A percentile compares a stretch with the other conserved stretches of the same genome.
Evolutionary conservation across 176 grass and related monocot genomes (phyloP).

Genomic region (Poa annua): DNA sequence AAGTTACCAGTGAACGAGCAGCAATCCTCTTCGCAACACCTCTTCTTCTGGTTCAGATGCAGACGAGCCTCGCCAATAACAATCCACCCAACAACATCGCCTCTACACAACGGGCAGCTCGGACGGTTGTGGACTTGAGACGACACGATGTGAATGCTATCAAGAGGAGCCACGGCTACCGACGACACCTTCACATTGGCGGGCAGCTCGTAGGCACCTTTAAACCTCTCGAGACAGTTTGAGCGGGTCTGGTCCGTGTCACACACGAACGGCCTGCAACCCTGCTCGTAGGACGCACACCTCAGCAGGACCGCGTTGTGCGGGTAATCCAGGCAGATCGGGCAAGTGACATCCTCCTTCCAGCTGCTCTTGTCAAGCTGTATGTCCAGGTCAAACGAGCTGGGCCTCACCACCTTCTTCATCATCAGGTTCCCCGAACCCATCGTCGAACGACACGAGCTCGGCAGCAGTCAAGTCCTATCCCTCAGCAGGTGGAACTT

Average conservation of each 20-base stretch:
- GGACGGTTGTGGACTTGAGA: constrained; percentile 67
- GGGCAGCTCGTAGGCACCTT: constrained; percentile 74
- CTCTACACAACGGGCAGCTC: constrained; percentile 82
- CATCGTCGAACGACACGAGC: constrained; percentile 32
- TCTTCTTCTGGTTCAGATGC: constrained; percentile 86
- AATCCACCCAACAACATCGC: constrained; percentile 90
- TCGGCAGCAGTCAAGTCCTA: not conserved
- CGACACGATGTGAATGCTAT: constrained; percentile 71
- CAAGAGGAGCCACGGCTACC: constrained; percentile 50
- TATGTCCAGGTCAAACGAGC: constrained; percentile 61
- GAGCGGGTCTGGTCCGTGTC: constrained; percentile 91
- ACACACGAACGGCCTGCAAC: constrained; percentile 88
- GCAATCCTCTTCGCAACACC: constrained; percentile 80
- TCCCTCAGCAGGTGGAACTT: constrained; percentile 18
- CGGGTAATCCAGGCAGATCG: constrained; percentile 90
- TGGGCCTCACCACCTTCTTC: constrained; percentile 54
- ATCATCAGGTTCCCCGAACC: constrained; percentile 50
- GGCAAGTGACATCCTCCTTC: constrained; percentile 83
- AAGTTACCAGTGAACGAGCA: constrained; percentile 83
- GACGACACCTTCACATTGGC: constrained; percentile 61
- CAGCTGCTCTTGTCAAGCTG: constrained; percentile 60
- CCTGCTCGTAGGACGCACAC: constrained; percentile 86
- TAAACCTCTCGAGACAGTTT: constrained; percentile 92
- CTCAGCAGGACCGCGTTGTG: constrained; percentile 85
- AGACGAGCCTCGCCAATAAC: constrained; percentile 74